These are phyloP conservation scores for Neonectria magnoliae DNA, from an alignment of 2,329 filamentous ascomycete species.

Conservation along the genomic window DNA sequence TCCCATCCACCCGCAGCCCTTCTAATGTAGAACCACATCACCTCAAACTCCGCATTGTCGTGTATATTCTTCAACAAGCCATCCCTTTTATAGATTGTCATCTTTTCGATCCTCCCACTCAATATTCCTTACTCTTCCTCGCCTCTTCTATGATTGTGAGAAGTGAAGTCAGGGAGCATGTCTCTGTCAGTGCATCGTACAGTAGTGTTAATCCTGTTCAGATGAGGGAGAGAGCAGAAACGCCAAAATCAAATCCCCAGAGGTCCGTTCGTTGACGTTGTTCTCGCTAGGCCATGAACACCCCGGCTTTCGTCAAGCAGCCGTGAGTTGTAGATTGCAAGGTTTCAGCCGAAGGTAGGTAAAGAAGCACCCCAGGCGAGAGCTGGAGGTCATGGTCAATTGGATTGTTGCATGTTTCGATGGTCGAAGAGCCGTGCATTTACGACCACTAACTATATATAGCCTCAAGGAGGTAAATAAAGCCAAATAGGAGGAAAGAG, in stretches of 20 bases:
- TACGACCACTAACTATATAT: conserved; percentile 60
- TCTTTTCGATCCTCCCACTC: background rate
- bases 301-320: conserved; percentile 10
- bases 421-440: conserved; percentile 7
- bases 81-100: background rate
- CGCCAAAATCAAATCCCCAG: conserved; percentile 5
- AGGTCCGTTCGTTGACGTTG: background rate
- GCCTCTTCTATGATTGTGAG: background rate
- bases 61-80: background rate
- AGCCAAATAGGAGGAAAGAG: conserved; percentile 89
- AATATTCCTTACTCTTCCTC: background rate
- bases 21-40: background rate
- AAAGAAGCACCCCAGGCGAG: background rate
- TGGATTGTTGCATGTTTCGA: conserved; percentile 20
- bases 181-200: background rate
- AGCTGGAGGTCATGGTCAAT: conserved; percentile 23
- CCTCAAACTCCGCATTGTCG: conserved; percentile 7
- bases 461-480: conserved; percentile 90
- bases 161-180: background rate
- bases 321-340: conserved; percentile 13
- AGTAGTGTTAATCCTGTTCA: background rate
- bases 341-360: background rate
- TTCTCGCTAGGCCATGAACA: conserved; percentile 8
- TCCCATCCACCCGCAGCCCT: conserved; percentile 3
- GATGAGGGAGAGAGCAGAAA: background rate